Evolutionary conservation across 2,329 filamentous ascomycete genomes (phyloP).

Genomic region (Claviceps cyperi): DNA sequence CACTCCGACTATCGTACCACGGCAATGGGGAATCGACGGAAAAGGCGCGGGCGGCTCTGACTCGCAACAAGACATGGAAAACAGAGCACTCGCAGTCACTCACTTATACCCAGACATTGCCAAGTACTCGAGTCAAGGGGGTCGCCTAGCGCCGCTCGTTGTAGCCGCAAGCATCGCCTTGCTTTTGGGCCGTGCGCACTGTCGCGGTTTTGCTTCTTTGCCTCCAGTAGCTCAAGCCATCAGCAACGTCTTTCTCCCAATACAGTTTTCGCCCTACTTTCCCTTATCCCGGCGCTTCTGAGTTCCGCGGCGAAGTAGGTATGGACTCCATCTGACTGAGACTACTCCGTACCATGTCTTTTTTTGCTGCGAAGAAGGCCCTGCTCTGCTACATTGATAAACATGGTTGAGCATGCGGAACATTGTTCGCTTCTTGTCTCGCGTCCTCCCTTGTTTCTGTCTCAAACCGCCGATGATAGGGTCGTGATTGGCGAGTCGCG

Average conservation of each 20-base stretch:
- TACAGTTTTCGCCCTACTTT: slow-evolving; percentile 3
- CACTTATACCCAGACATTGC: background rate
- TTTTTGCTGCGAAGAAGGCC: background rate
- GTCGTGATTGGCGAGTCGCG: background rate
- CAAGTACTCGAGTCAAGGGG: background rate
- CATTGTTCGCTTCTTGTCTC: background rate
- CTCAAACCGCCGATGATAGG: background rate
- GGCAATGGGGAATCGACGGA: background rate
- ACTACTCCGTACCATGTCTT: slow-evolving; percentile 2
- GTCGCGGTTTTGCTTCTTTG: slow-evolving; percentile 5
- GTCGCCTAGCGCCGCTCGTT: background rate
- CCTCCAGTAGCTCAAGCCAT: slow-evolving; percentile 1
- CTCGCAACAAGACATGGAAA: background rate
- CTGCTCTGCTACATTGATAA: slow-evolving; percentile 4
- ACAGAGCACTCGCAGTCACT: background rate
- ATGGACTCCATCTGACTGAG: too few species aligned
- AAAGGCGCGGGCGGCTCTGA: background rate
- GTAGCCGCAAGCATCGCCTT: slow-evolving; percentile 3
- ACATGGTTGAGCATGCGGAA: background rate
- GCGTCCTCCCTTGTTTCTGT: background rate
- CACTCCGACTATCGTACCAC: background rate
- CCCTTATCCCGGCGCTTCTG: slow-evolving; percentile 4
- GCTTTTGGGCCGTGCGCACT: slow-evolving; percentile 5
- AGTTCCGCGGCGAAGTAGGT: slow-evolving; percentile 1
- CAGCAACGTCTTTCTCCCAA: background rate